Conservation (phyloP, 176 grass and related monocot genomes). For the Phoenix roebelenii region DNA sequence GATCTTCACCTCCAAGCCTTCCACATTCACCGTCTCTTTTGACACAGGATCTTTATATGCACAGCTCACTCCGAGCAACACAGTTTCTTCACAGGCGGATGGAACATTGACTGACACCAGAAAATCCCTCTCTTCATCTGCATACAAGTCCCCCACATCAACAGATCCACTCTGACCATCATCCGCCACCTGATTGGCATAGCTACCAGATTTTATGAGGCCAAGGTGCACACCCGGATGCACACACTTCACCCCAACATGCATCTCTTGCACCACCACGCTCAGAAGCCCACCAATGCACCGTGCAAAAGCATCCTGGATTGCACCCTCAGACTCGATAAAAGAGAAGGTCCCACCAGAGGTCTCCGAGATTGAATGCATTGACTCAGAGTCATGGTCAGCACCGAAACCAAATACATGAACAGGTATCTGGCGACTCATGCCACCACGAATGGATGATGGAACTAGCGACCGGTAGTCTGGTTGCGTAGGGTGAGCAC, state of each 20-base stretch:
- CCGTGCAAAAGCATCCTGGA: constrained; percentile 93
- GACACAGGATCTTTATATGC: constrained; percentile 65
- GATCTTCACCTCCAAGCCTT: constrained; percentile 56
- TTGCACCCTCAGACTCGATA: constrained; percentile 76
- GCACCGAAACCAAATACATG: constrained; percentile 85
- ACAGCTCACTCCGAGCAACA: constrained; percentile 55
- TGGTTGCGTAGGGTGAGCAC: constrained; percentile 32
- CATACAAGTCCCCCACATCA: constrained; percentile 74
- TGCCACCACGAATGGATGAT: constrained; percentile 26
- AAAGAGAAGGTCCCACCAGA: constrained; percentile 91
- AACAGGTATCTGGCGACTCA: constrained; percentile 47
- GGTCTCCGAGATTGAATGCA: constrained; percentile 83
- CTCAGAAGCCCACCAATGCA: constrained; percentile 92
- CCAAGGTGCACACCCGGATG: constrained; percentile 50
- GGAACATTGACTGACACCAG: constrained; percentile 73
- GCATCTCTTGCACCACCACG: constrained; percentile 64
- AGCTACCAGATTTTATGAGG: constrained; percentile 73
- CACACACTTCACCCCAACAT: constrained; percentile 46
- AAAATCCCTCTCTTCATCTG: constrained; percentile 86
- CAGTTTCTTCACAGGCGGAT: constrained; percentile 23
- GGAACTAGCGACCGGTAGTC: constrained; percentile 67
- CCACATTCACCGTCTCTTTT: constrained; percentile 49
- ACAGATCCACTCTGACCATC: constrained; percentile 50
- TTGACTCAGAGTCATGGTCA: constrained; percentile 64
- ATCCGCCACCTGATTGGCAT: constrained; percentile 41